Percentiles rank a stretch among this genome's conserved stretches.
phyloP scores from a whole-genome alignment of 257 asterid species.

The Anisodus acutangulus region DNA sequence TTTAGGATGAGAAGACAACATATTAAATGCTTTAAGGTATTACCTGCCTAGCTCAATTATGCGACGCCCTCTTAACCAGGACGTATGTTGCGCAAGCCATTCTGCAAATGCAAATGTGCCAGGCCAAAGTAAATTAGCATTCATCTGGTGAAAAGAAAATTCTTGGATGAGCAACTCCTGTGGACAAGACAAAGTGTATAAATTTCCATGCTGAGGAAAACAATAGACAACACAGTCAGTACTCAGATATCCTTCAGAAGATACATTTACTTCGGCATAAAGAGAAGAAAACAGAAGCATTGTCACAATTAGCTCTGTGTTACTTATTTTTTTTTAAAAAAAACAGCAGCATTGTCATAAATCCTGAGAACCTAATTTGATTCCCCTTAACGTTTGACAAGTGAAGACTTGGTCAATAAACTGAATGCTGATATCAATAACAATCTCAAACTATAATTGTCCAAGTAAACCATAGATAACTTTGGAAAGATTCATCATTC shows the following conservation, averaged over 20 bases:
- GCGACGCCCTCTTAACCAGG: constrained; percentile 66
- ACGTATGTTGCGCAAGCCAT: constrained; percentile 70
- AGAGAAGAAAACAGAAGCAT: not conserved
- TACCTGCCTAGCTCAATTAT: constrained; percentile 89
- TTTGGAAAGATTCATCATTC: not conserved
- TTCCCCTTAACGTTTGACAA: not conserved
- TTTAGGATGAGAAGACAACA: not conserved
- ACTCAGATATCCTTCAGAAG: not conserved
- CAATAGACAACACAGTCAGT: not conserved
- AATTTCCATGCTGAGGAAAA: not conserved
- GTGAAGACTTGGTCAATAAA: not conserved
- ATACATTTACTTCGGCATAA: not conserved
- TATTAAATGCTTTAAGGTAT: not conserved
- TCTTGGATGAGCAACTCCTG: constrained; percentile 86
- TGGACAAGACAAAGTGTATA: constrained; percentile 32
- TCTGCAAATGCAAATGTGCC: constrained; percentile 92
- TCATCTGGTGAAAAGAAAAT: constrained; percentile 84
- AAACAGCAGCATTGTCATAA: not conserved
- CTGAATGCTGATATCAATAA: not conserved
- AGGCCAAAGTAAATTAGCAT: constrained; percentile 97
- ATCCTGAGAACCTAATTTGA: not conserved
- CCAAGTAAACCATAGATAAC: not conserved
- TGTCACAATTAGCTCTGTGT: not conserved
- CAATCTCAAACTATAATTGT: not conserved
- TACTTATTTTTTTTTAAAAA: too few species aligned